Evolutionary conservation across 768 basidiomycete species (phyloP), one percentile per base, ranked within the genome.

Genomic region (Postia placenta): DNA sequence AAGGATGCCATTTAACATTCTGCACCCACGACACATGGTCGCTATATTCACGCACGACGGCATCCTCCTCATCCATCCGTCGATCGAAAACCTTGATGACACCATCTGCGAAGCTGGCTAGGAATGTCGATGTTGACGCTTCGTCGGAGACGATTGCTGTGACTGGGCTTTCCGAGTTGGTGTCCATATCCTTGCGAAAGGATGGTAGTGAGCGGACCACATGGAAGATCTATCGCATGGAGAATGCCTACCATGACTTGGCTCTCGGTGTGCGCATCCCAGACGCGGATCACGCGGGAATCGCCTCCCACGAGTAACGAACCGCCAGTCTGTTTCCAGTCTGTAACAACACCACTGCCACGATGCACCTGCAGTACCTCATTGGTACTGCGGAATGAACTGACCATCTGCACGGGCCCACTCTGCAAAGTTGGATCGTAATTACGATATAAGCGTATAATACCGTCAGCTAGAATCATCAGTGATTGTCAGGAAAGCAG

Each of bases 261-360:
- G 22, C 75, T 81, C 64, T 98, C 96, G 2, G 87, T 87, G 55
- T 90, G 85, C 7, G 93, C 95, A 63, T 99, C 94, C 96, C 96
- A 99, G 3, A 93, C 75, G 50, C 92, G 78, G 52, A 99, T 86
- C 33, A 85, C 81, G 49, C 83, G 80, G 30, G 91, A 86, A 67
- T 98, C 95, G 1, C 95, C 96, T 9, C 90, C 90, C 23, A 92
- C 82, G n/a, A 97, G 72, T 27, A 98, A 68, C 23, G 81, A 82
- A 0, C 94, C 96, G 22, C 83, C 76, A 2, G 78, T 74, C 67
- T 97, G 95, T 60, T 88, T 91, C 96, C 96, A 99, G 51, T 95
- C 92, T 51, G 87, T 80, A 24, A 98, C 75, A 43, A 97, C 70
- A 0, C 96, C 96, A 37, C 77, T 78, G 27, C 92, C 89, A 53